phyloP scores from a whole-genome alignment of 2,329 filamentous ascomycete genomes.

The Stagonosporopsis cucurbitacearum region DNA sequence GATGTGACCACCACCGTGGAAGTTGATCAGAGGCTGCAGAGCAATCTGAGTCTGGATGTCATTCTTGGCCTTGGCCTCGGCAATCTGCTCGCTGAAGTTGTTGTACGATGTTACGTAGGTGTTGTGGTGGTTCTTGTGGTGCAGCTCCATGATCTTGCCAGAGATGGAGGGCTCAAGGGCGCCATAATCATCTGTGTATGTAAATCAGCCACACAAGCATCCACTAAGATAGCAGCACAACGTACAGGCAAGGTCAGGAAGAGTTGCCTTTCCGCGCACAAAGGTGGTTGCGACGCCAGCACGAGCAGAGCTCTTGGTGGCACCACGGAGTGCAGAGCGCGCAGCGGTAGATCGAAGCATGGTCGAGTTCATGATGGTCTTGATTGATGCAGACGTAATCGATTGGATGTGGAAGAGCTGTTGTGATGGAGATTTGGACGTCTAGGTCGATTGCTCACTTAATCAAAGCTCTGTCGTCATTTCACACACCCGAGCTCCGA shows the following conservation, averaged over 20 bases:
- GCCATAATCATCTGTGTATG: slow-evolving; percentile 82
- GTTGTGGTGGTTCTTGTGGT: slow-evolving; percentile 93
- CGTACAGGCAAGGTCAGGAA: slow-evolving; percentile 85
- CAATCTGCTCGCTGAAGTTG: slow-evolving; percentile 74
- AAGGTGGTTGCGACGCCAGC: slow-evolving; percentile 76
- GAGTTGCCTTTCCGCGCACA: slow-evolving; percentile 85
- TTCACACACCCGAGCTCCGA: slow-evolving; percentile 22
- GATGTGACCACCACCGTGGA: slow-evolving; percentile 71
- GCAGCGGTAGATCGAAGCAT: slow-evolving; percentile 74
- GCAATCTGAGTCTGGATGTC: slow-evolving; percentile 63
- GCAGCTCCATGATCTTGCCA: slow-evolving; percentile 93
- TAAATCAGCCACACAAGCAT: slow-evolving; percentile 9
- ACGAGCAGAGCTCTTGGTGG: slow-evolving; percentile 64
- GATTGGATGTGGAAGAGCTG: slow-evolving; percentile 27
- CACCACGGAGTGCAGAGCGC: slow-evolving; percentile 75
- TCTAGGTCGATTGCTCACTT: slow-evolving; percentile 11
- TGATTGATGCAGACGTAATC: slow-evolving; percentile 24
- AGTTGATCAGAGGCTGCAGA: slow-evolving; percentile 66
- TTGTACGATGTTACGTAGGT: slow-evolving; percentile 93
- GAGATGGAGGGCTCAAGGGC: slow-evolving; percentile 87
- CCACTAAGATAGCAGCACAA: neutral
- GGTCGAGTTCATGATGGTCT: slow-evolving; percentile 71
- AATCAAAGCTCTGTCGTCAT: slow-evolving; percentile 38
- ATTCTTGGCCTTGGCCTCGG: slow-evolving; percentile 61
- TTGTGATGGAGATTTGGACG: neutral